These are phyloP conservation scores for Rhizoctonia solani DNA, from an alignment of 1,284 basidiomycete genomes.

Conservation along the genomic window DNA sequence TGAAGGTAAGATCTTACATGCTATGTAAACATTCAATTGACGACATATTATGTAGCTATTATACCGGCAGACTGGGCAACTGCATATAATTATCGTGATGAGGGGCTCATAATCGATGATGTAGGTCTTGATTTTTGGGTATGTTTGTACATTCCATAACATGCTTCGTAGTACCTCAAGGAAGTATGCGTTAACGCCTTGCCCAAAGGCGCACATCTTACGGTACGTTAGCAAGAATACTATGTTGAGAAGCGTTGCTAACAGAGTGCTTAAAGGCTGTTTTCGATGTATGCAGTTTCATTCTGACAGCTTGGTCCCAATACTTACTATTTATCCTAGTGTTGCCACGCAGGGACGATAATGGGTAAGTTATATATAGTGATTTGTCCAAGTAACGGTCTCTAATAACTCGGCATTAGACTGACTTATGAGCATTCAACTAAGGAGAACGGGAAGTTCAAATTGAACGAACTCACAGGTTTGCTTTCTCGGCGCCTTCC, in stretches of 20 bases:
- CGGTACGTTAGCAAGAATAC: background rate
- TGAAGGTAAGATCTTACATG: background rate
- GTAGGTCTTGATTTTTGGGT: background rate
- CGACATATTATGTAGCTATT: background rate
- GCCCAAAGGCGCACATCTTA: conserved; percentile 5
- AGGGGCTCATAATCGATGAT: conserved; percentile 19
- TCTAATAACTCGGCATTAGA: background rate
- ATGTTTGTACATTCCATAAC: background rate
- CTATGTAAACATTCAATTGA: background rate
- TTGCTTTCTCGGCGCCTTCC: background rate
- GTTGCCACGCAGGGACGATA: conserved; percentile 19
- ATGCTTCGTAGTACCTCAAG: background rate
- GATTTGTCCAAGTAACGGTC: background rate
- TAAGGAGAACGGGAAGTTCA: background rate
- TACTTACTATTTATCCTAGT: background rate
- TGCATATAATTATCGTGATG: background rate
- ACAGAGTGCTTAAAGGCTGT: background rate
- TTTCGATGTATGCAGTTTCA: conserved; percentile 8
- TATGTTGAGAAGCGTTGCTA: background rate
- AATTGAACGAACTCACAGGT: background rate
- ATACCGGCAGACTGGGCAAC: conserved; percentile 16
- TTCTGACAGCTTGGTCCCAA: background rate
- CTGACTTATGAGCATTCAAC: background rate
- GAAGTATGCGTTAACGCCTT: background rate
- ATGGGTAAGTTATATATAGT: background rate